Evolutionary conservation across 2,329 filamentous ascomycete genomes (phyloP).

Genomic region (Claviceps sp.): DNA sequence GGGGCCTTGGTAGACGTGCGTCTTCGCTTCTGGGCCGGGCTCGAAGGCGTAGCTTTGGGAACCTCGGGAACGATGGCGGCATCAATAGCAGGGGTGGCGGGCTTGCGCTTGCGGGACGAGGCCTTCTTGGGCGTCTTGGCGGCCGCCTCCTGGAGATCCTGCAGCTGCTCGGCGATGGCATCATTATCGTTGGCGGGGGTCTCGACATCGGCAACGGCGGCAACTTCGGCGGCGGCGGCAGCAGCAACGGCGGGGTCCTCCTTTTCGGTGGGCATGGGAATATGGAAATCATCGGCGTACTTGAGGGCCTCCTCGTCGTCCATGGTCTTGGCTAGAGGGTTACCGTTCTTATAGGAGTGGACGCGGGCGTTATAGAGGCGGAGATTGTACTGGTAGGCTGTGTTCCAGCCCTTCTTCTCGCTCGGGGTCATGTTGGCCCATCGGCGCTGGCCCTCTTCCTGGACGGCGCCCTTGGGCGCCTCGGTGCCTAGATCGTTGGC

Average conservation of each 20-base stretch:
- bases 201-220: constrained; percentile 29
- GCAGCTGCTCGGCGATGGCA: constrained; percentile 45
- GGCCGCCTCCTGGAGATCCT: constrained; percentile 36
- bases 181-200: constrained; percentile 33
- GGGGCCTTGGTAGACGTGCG: constrained; percentile 40
- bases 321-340: constrained; percentile 46
- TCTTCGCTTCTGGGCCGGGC: constrained; percentile 52
- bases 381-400: constrained; percentile 54
- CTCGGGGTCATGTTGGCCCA: constrained; percentile 66
- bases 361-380: constrained; percentile 52
- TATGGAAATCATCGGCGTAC: constrained; percentile 45
- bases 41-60: constrained; percentile 29
- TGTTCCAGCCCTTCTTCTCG: constrained; percentile 58
- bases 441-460: constrained; percentile 72
- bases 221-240: constrained; percentile 35
- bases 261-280: constrained; percentile 38
- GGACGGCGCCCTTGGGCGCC: constrained; percentile 73
- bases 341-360: constrained; percentile 50
- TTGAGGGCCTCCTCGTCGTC: constrained; percentile 43
- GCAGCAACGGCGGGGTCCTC: constrained; percentile 19
- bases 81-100: constrained; percentile 28
- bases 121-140: constrained; percentile 49
- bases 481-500: constrained; percentile 62
- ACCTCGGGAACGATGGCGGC: constrained; percentile 18
- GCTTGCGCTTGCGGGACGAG: constrained; percentile 43